phyloP scores from a whole-genome alignment of 139 green algal species.

The Coelastrella sp. region DNA sequence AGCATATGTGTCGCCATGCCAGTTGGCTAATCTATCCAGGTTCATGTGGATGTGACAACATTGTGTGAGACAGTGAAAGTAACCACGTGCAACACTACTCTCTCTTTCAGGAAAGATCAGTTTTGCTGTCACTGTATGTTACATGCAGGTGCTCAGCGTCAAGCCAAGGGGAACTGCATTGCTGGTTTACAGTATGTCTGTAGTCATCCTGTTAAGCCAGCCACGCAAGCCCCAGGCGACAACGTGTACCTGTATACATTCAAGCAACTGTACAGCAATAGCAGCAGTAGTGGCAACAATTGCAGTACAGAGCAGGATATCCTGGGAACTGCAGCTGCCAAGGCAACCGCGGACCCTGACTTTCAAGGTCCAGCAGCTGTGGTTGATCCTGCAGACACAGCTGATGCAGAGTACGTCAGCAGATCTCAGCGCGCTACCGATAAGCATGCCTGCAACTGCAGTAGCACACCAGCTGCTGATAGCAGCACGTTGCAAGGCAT shows the following conservation, averaged over 20 bases:
- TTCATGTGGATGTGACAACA: no score
- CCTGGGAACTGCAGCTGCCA: no score
- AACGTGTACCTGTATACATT: slow-evolving; percentile 55
- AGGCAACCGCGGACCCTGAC: neutral
- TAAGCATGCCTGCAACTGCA: neutral
- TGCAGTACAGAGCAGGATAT: neutral
- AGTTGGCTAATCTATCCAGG: no score
- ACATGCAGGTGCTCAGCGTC: slow-evolving; percentile 57
- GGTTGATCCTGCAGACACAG: neutral
- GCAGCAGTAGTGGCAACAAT: slow-evolving; percentile 20
- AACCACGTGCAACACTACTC: no score
- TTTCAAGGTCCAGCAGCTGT: neutral
- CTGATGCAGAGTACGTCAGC: neutral
- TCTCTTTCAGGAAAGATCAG: no score
- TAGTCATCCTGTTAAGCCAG: slow-evolving; percentile 22
- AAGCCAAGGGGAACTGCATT: slow-evolving; percentile 71
- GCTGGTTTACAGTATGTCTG: slow-evolving; percentile 45
- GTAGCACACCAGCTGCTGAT: neutral
- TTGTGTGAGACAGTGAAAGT: no score
- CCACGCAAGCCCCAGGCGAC: neutral
- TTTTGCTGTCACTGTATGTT: no score
- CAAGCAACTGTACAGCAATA: slow-evolving; percentile 1
- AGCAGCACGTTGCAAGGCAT: slow-evolving; percentile 17
- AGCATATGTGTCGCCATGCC: no score
- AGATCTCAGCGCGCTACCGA: neutral